Conservation (phyloP, 345 rosid genomes). For the Eucalyptus globulus region DNA sequence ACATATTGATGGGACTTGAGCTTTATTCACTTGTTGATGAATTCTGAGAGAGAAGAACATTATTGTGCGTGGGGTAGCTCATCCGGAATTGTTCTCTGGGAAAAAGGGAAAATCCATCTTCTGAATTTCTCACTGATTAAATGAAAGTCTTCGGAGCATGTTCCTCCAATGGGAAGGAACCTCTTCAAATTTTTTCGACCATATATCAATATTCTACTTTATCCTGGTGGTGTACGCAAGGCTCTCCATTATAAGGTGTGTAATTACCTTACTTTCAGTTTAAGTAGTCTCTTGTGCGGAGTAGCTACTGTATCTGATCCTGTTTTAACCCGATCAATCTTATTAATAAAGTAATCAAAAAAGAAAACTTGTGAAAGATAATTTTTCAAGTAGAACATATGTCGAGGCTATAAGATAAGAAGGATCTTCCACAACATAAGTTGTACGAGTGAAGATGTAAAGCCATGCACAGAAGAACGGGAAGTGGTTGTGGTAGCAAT, state of each 20-base stretch:
- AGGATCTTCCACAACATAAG: not conserved
- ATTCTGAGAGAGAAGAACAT: slow-evolving; percentile 57
- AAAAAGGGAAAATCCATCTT: not conserved
- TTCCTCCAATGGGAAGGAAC: slow-evolving; percentile 51
- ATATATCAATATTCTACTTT: slow-evolving; percentile 76
- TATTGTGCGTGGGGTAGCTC: slow-evolving; percentile 56
- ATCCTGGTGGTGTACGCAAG: slow-evolving; percentile 82
- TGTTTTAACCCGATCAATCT: not conserved
- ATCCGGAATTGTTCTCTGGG: slow-evolving; percentile 36
- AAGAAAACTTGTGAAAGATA: not conserved
- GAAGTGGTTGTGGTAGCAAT: not conserved
- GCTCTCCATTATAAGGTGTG: slow-evolving; percentile 76
- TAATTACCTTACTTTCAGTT: not conserved
- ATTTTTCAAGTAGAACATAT: not conserved
- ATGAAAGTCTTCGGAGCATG: slow-evolving; percentile 47
- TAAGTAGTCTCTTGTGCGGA: not conserved
- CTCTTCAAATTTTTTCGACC: slow-evolving; percentile 57
- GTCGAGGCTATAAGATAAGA: not conserved
- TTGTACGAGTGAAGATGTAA: not conserved
- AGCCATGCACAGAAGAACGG: not conserved
- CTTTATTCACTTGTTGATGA: slow-evolving; percentile 38
- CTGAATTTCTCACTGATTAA: slow-evolving; percentile 33
- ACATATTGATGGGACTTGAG: slow-evolving; percentile 71
- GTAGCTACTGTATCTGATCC: not conserved
- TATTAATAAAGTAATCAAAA: not conserved